Conservation (phyloP, 1,284 basidiomycete genomes). For the Leucoagaricus sp. region DNA sequence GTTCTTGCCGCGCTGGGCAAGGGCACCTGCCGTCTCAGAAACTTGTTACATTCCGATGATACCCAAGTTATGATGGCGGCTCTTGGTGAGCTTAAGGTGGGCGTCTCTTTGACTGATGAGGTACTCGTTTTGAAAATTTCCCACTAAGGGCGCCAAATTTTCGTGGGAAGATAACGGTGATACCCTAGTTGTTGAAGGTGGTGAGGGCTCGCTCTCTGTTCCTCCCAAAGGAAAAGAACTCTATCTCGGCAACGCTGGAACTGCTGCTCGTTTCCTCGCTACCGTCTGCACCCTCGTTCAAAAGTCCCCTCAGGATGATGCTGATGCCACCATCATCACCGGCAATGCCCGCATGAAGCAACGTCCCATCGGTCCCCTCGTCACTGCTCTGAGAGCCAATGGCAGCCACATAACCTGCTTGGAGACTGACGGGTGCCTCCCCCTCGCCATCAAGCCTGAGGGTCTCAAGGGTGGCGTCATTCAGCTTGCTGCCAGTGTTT, state of each 20-base stretch:
- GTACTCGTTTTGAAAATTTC: slow-evolving; percentile 16
- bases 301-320: slow-evolving; percentile 41
- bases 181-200: slow-evolving; percentile 91
- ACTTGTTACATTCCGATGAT: slow-evolving; percentile 96
- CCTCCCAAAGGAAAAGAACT: slow-evolving; percentile 84
- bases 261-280: slow-evolving; percentile 96
- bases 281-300: slow-evolving; percentile 91
- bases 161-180: slow-evolving; percentile 90
- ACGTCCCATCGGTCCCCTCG: slow-evolving; percentile 93
- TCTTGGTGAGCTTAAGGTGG: slow-evolving; percentile 81
- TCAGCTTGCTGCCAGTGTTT: slow-evolving; percentile 90
- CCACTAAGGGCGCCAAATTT: slow-evolving; percentile 72
- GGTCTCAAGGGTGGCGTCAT: slow-evolving; percentile 87
- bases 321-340: slow-evolving; percentile 77
- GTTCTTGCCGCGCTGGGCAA: slow-evolving; percentile 91
- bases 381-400: slow-evolving; percentile 86
- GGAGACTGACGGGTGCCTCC: slow-evolving; percentile 84
- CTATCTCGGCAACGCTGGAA: slow-evolving; percentile 97
- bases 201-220: slow-evolving; percentile 78
- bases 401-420: slow-evolving; percentile 81
- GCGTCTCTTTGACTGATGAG: slow-evolving; percentile 19
- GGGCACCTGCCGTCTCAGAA: slow-evolving; percentile 88
- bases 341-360: slow-evolving; percentile 99
- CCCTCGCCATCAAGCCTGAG: slow-evolving; percentile 83
- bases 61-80: slow-evolving; percentile 99